These are phyloP conservation scores for Alternaria ethzedia DNA, from an alignment of 2,329 filamentous ascomycete genomes.

Conservation along the genomic window DNA sequence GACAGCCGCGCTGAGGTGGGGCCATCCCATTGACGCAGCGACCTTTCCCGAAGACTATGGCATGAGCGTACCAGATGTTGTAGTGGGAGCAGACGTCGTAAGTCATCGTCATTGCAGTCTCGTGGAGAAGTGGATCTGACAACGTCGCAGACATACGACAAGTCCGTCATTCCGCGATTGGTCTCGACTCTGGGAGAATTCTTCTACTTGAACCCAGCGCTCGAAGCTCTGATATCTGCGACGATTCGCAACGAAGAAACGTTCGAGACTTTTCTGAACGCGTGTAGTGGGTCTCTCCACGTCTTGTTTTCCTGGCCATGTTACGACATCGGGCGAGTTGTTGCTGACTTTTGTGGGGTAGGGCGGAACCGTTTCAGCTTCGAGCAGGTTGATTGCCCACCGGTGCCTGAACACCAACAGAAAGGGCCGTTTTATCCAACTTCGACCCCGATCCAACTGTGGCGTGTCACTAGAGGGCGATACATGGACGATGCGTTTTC, in stretches of 20 bases:
- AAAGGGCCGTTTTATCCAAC: constrained; percentile 70
- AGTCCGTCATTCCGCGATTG: constrained; percentile 66
- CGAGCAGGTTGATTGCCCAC: constrained; percentile 39
- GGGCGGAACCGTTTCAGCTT: constrained; percentile 46
- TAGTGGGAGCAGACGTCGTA: constrained; percentile 76
- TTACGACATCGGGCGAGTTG: constrained; percentile 31
- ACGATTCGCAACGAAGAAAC: constrained; percentile 75
- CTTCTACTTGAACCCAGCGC: constrained; percentile 61
- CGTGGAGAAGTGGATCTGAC: constrained; percentile 20
- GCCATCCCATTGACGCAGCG: constrained; percentile 63
- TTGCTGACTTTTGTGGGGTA: constrained; percentile 49
- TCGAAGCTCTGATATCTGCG: constrained; percentile 70
- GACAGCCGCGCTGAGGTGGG: constrained; percentile 69
- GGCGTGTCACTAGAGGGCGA: constrained; percentile 47
- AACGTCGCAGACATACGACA: constrained; percentile 69
- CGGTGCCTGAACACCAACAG: constrained; percentile 52
- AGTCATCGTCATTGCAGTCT: constrained; percentile 31
- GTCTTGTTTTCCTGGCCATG: constrained; percentile 20
- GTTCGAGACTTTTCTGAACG: constrained; percentile 67
- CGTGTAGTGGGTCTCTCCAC: constrained; percentile 59
- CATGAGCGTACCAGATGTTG: constrained; percentile 61
- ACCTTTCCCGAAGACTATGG: constrained; percentile 63
- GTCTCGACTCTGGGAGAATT: constrained; percentile 69
- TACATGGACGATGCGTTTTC: constrained; percentile 30
- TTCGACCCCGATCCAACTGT: constrained; percentile 65